These are phyloP conservation scores for Porcisia deanei DNA, from an alignment of 208 protist species.

Conservation along the genomic window DNA sequence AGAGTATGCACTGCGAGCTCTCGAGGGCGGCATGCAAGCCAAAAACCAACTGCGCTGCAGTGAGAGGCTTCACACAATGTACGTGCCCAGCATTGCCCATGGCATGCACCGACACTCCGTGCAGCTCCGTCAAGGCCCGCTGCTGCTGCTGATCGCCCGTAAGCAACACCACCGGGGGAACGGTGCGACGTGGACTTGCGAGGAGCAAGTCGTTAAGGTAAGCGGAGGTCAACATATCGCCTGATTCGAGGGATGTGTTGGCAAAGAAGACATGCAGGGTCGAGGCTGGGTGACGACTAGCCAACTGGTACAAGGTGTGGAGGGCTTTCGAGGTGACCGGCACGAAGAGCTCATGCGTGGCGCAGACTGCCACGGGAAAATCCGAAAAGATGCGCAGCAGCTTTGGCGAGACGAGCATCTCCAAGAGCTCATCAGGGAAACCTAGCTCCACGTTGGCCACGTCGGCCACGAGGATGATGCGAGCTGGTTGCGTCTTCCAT, in stretches of 20 bases:
- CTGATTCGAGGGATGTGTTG: slow-evolving; percentile 60
- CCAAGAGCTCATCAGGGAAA: slow-evolving; percentile 31
- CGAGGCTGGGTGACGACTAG: slow-evolving; percentile 53
- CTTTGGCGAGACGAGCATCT: slow-evolving; percentile 42
- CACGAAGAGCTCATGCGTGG: slow-evolving; percentile 78
- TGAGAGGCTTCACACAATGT: slow-evolving; percentile 21
- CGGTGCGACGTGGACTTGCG: slow-evolving; percentile 8
- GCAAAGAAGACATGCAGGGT: slow-evolving; percentile 75
- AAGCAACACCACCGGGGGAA: slow-evolving; percentile 66
- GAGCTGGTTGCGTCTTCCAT: slow-evolving; percentile 20
- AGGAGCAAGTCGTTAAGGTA: slow-evolving; percentile 49
- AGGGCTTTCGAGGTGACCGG: slow-evolving; percentile 54
- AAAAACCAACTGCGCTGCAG: slow-evolving; percentile 14
- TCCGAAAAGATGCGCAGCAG: slow-evolving; percentile 35
- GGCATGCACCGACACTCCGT: slow-evolving; percentile 21
- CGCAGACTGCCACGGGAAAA: slow-evolving; percentile 56
- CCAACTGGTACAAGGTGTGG: slow-evolving; percentile 70
- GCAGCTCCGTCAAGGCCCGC: slow-evolving; percentile 49
- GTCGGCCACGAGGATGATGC: slow-evolving; percentile 67
- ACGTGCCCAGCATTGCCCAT: slow-evolving; percentile 16
- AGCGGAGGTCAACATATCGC: slow-evolving; percentile 55
- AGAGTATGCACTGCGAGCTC: slow-evolving; percentile 8
- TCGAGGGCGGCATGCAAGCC: slow-evolving; percentile 34
- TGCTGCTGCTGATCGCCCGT: slow-evolving; percentile 70
- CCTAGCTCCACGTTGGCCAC: slow-evolving; percentile 76